Percentiles rank a stretch among this genome's conserved stretches.
These are phyloP conservation scores for Pisolithus microcarpus DNA, from an alignment of 768 basidiomycete species.

Conservation along the genomic window DNA sequence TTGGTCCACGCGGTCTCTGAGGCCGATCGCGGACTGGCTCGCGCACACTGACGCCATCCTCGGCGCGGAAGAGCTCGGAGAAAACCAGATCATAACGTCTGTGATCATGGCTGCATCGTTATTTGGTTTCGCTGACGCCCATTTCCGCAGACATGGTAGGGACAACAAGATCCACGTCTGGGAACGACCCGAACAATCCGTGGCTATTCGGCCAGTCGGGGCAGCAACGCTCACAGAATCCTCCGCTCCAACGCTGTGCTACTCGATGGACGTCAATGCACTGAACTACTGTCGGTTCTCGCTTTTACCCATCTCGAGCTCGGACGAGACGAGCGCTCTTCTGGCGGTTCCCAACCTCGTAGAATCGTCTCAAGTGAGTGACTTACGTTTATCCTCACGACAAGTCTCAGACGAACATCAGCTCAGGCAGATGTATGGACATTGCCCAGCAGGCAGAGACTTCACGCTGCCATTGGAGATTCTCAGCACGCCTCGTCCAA, in stretches of 20 bases:
- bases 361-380: constrained; percentile 72
- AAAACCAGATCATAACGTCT: constrained; percentile 65
- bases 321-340: constrained; percentile 34
- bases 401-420: not conserved
- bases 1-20: constrained; percentile 67
- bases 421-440: constrained; percentile 81
- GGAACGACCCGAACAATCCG: constrained; percentile 44
- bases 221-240: constrained; percentile 49
- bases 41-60: constrained; percentile 76
- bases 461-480: constrained; percentile 84
- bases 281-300: constrained; percentile 92
- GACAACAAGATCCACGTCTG: constrained; percentile 85
- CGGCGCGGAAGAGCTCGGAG: constrained; percentile 69
- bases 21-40: constrained; percentile 69
- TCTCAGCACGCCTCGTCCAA: constrained; percentile 25
- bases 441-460: constrained; percentile 56
- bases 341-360: constrained; percentile 83
- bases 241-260: constrained; percentile 44
- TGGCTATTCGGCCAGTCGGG: constrained; percentile 42
- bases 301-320: constrained; percentile 34
- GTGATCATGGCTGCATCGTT: constrained; percentile 24
- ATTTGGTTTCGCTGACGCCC: not conserved
- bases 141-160: constrained; percentile 56
- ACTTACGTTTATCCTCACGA: not conserved
- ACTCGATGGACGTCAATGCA: constrained; percentile 85